A percentile compares a stretch with the other conserved stretches of the same genome.
Conservation (phyloP, 441 rosid species). For the Populus hybrid region DNA sequence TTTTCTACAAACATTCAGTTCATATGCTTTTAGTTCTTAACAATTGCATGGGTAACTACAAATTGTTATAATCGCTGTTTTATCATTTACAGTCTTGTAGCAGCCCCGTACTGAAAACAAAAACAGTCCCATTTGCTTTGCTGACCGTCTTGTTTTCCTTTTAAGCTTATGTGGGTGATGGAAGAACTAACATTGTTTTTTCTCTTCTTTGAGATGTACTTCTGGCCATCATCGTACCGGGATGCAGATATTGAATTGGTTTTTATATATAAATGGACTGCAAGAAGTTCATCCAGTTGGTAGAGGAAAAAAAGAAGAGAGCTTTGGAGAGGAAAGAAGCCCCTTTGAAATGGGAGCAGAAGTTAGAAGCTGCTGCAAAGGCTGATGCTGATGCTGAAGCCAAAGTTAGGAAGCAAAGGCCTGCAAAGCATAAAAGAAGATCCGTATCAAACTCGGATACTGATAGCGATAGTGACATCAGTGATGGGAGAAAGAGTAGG, state of each 20-base stretch:
- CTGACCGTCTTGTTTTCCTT: not conserved
- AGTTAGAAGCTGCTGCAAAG: conserved; percentile 82
- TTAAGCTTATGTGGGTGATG: conserved; percentile 20
- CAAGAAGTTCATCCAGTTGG: conserved; percentile 95
- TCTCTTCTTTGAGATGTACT: conserved; percentile 98
- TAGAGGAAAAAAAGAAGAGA: conserved; percentile 89
- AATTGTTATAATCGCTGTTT: not conserved
- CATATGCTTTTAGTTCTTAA: not conserved
- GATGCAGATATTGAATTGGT: conserved; percentile 82
- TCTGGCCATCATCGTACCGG: conserved; percentile 70
- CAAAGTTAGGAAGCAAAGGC: conserved; percentile 53
- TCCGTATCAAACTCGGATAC: conserved; percentile 38
- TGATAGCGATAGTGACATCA: conserved; percentile 43
- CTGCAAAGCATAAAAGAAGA: conserved; percentile 50
- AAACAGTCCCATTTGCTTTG: not conserved
- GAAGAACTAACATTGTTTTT: conserved; percentile 85
- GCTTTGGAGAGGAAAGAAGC: conserved; percentile 81
- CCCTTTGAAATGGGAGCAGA: conserved; percentile 93
- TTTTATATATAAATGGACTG: conserved; percentile 70
- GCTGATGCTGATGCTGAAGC: conserved; percentile 66
- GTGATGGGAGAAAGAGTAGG: conserved; percentile 48
- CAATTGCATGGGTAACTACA: not conserved
- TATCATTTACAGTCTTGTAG: not conserved
- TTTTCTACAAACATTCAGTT: not conserved
- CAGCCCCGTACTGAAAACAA: not conserved